phyloP scores from a whole-genome alignment of 306 rosid genomes.

The Luffa acutangula region DNA sequence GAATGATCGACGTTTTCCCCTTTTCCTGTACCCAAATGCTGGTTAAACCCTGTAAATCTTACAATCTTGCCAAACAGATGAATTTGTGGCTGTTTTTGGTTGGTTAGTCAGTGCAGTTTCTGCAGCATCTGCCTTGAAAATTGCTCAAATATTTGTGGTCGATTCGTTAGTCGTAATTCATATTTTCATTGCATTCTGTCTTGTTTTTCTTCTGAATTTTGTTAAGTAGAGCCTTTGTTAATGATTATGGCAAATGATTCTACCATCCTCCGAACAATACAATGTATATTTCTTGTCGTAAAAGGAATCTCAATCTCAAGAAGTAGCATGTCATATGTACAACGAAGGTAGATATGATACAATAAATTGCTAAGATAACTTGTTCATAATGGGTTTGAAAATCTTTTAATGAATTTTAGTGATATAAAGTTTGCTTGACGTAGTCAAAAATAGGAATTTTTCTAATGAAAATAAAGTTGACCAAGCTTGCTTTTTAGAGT shows the following conservation, averaged over 20 bases:
- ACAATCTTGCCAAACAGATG: neutral
- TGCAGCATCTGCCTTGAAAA: neutral
- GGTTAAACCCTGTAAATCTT: neutral
- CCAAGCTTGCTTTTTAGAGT: neutral
- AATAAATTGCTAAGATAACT: neutral
- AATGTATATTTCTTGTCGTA: no score
- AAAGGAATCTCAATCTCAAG: no score
- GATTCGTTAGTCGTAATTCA: neutral
- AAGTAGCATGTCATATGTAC: neutral
- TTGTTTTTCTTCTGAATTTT: neutral
- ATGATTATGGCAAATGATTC: neutral
- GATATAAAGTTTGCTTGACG: neutral
- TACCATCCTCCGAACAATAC: no score
- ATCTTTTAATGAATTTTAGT: neutral
- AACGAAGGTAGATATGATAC: neutral
- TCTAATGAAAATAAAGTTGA: neutral
- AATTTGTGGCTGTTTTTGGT: neutral
- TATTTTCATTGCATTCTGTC: neutral
- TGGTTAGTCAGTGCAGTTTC: neutral
- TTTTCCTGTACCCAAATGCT: neutral
- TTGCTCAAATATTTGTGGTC: neutral
- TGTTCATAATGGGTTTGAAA: neutral
- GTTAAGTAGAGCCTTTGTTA: neutral
- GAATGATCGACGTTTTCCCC: neutral
- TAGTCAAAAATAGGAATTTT: neutral